Percentiles rank a stretch among this genome's conserved stretches.
Conservation (phyloP, 1,139 yeast genomes). For the Blastobotrys proliferans region DNA sequence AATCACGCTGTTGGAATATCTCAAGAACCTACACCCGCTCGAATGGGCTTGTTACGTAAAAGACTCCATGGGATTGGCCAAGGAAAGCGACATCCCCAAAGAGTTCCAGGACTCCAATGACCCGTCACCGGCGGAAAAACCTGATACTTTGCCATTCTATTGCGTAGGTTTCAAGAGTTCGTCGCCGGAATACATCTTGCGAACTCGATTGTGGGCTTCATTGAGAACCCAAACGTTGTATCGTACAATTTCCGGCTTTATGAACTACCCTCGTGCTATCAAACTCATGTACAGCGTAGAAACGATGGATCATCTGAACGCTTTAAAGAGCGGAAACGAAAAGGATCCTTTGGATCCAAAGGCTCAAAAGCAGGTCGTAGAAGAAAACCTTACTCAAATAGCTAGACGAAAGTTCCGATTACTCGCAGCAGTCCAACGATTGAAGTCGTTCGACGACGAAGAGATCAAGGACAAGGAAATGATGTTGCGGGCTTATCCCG, state of each 20-base stretch:
- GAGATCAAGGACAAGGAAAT: constrained; percentile 56
- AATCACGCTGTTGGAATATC: constrained; percentile 66
- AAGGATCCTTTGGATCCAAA: too few relatives aligned
- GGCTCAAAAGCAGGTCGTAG: constrained; percentile 7
- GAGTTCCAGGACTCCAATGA: constrained; percentile 14
- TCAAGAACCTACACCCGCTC: constrained; percentile 59
- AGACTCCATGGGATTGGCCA: constrained; percentile 35
- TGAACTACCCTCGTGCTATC: constrained; percentile 65
- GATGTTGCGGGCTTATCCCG: constrained; percentile 59
- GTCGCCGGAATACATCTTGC: constrained; percentile 53
- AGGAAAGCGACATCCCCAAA: constrained; percentile 17
- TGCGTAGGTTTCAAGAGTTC: constrained; percentile 68
- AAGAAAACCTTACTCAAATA: constrained; percentile 33
- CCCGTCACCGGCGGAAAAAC: constrained; percentile 16
- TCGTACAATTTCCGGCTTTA: constrained; percentile 73
- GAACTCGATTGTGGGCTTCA: constrained; percentile 83
- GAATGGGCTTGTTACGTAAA: constrained; percentile 79
- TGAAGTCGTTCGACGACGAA: constrained; percentile 45
- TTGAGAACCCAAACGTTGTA: constrained; percentile 72
- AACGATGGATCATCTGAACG: constrained; percentile 28
- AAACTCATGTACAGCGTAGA: constrained; percentile 63
- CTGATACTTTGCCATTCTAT: constrained; percentile 57
- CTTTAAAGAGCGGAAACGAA: not conserved
- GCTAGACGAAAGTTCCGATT: constrained; percentile 61
- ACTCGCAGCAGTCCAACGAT: constrained; percentile 69